Percentiles rank a stretch among this genome's conserved stretches.
Evolutionary conservation across 345 rosid genomes (phyloP).

Genomic region (Turnera subulata): DNA sequence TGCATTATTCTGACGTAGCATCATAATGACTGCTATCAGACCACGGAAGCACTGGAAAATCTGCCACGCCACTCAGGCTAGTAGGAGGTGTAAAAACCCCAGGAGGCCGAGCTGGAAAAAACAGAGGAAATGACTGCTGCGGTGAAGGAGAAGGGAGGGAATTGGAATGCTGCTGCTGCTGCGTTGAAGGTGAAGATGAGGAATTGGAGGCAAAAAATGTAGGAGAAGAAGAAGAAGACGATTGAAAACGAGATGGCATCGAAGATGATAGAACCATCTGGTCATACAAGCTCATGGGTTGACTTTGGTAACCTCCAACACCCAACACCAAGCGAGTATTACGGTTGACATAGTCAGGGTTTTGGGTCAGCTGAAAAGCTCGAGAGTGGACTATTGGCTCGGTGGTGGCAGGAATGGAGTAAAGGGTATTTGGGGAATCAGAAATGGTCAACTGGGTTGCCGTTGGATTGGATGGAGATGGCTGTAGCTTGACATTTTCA

Average conservation of each 20-base stretch:
- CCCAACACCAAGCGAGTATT: constrained; percentile 14
- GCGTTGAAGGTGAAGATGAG: too few relatives aligned
- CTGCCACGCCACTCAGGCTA: constrained; percentile 4
- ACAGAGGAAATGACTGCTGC: constrained; percentile 14
- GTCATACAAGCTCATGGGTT: constrained; percentile 28
- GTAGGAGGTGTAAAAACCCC: constrained; percentile 11
- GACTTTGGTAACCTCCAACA: constrained; percentile 12
- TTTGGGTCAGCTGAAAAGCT: neutral
- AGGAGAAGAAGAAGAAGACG: constrained; percentile 15
- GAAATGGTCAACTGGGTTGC: constrained; percentile 32
- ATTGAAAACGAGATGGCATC: constrained; percentile 20
- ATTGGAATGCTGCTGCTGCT: neutral
- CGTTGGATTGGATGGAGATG: constrained; percentile 25
- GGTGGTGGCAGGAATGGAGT: constrained; percentile 28
- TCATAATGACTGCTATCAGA: constrained; percentile 19
- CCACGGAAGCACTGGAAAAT: constrained; percentile 17
- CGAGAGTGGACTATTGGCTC: constrained; percentile 26
- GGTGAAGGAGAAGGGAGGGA: constrained; percentile 18
- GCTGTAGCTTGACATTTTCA: constrained; percentile 67
- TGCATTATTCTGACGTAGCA: constrained; percentile 16
- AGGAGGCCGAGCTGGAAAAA: constrained; percentile 8
- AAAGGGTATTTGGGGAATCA: constrained; percentile 29
- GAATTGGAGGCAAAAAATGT: neutral
- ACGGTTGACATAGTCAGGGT: constrained; percentile 10
- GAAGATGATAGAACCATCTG: constrained; percentile 40